A percentile compares a stretch with the other conserved stretches of the same genome.
These are phyloP conservation scores for Penicillium steckii DNA, from an alignment of 495 filamentous ascomycete genomes.

Conservation along the genomic window DNA sequence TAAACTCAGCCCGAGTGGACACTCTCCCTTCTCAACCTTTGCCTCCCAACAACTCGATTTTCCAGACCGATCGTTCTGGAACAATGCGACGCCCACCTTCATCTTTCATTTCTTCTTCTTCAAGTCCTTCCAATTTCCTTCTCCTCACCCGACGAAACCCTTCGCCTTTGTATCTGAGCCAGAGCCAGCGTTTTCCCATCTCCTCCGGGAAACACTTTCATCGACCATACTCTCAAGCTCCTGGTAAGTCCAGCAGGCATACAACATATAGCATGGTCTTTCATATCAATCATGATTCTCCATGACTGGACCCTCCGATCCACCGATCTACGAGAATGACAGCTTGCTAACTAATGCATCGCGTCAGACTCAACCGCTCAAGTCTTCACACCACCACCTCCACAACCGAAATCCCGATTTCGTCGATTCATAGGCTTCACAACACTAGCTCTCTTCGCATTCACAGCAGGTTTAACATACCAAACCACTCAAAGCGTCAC, in stretches of 20 bases:
- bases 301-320: too few species aligned
- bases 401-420: slow-evolving; percentile 29
- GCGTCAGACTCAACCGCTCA: slow-evolving; percentile 8
- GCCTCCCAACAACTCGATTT: slow-evolving; percentile 10
- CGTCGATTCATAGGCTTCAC: slow-evolving; percentile 39
- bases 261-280: too few species aligned
- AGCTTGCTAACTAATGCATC: slow-evolving; percentile 1
- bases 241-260: too few species aligned
- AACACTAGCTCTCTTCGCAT: slow-evolving; percentile 38
- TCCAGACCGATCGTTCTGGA: slow-evolving; percentile 1
- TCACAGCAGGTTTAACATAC: slow-evolving; percentile 29
- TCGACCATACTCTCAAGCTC: background rate
- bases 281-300: too few species aligned
- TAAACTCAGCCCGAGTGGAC: slow-evolving; percentile 3
- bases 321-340: background rate
- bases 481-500: slow-evolving; percentile 24
- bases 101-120: slow-evolving; percentile 6
- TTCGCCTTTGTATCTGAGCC: background rate
- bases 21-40: slow-evolving; percentile 11
- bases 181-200: background rate
- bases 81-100: slow-evolving; percentile 12
- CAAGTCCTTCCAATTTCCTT: slow-evolving; percentile 1
- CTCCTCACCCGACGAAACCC: slow-evolving; percentile 1
- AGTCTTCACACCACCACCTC: slow-evolving; percentile 6
- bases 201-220: background rate